phyloP scores from a whole-genome alignment of 1,139 yeast genomes.

The Geotrichum histeridarum region DNA sequence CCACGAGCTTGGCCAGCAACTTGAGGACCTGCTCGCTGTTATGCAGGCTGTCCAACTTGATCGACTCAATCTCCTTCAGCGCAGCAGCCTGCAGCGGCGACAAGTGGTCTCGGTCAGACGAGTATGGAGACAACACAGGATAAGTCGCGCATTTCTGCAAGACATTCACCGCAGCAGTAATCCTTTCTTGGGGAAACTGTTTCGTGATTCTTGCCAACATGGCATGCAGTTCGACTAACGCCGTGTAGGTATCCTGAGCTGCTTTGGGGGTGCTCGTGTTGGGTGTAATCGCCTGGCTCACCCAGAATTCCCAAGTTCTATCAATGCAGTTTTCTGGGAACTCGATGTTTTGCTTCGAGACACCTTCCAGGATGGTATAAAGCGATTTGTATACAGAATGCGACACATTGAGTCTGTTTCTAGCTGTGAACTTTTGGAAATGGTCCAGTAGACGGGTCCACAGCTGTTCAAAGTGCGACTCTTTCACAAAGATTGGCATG shows the following conservation, averaged over 20 bases:
- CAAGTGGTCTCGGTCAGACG: slow-evolving; percentile 33
- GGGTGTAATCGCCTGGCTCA: slow-evolving; percentile 42
- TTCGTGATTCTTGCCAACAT: slow-evolving; percentile 24
- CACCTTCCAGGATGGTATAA: slow-evolving; percentile 43
- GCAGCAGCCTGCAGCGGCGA: slow-evolving; percentile 36
- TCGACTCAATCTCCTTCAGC: slow-evolving; percentile 25
- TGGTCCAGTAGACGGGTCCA: slow-evolving; percentile 54
- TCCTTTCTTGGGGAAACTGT: slow-evolving; percentile 20
- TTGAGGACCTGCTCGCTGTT: slow-evolving; percentile 21
- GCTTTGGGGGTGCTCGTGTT: slow-evolving; percentile 21
- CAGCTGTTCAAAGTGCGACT: slow-evolving; percentile 30
- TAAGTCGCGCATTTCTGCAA: slow-evolving; percentile 28
- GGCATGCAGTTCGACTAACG: slow-evolving; percentile 30
- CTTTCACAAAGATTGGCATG: slow-evolving; percentile 36
- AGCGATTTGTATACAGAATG: slow-evolving; percentile 50
- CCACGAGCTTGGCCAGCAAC: slow-evolving; percentile 24
- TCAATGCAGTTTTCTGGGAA: slow-evolving; percentile 41
- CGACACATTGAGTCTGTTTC: slow-evolving; percentile 48
- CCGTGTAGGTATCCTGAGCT: slow-evolving; percentile 30
- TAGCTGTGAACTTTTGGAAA: slow-evolving; percentile 40
- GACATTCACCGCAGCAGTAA: slow-evolving; percentile 22
- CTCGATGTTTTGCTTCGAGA: slow-evolving; percentile 26
- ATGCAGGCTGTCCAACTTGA: slow-evolving; percentile 20
- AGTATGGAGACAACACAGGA: slow-evolving; percentile 32
- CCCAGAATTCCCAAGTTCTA: slow-evolving; percentile 60